Evolutionary conservation across 2,329 filamentous ascomycete genomes (phyloP), one percentile per base, ranked within the genome.

Genomic region (Botryotinia narcissicola): DNA sequence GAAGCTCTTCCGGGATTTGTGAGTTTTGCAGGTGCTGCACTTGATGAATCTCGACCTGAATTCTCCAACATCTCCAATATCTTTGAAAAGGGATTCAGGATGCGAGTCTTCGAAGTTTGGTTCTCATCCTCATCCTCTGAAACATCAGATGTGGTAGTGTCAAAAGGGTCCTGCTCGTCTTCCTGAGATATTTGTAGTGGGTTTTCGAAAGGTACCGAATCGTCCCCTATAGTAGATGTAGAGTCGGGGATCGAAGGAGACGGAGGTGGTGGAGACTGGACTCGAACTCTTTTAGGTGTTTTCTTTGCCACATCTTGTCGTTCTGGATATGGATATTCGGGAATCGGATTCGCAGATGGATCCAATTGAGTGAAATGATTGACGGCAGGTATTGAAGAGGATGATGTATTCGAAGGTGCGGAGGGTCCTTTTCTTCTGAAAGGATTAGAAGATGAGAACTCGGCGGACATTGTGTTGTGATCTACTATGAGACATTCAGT

Each of bases 181-280:
- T 76, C 74, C 74, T 74, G 82, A 74, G 76, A 81, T 76, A 74
- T 80, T 73, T 74, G 80, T 72, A 73, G 80, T 74, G 72, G 80
- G 76, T 75, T 75, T 69, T 75, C 76, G 61, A 71, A 72, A 64
- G 73, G 70, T 64, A 70, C 75, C 54, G 74, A 60, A 75, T 51
- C 60, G 78, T 79, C 77, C 54, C 75, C 77, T 72, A 79, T 74
- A 14, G 78, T 80, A 4, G 81, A 82, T 79, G 82, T 81, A 78
- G 86, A 87, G 76, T 88, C 87, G 76, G 87, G 86, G 20, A 87
- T 87, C 4, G 77, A 77, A 9, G 80, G 80, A 42, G 80, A 81
- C n/a, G 87, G 86, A 4, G 89, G 88, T 74, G 88, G 89, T 70
- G 89, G 89, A 60, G 89, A 90, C 79, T 90, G 86, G 14, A 91